Evolutionary conservation across 1,139 yeast species (phyloP).

Genomic region (Scheffersomyces parashehatae): DNA sequence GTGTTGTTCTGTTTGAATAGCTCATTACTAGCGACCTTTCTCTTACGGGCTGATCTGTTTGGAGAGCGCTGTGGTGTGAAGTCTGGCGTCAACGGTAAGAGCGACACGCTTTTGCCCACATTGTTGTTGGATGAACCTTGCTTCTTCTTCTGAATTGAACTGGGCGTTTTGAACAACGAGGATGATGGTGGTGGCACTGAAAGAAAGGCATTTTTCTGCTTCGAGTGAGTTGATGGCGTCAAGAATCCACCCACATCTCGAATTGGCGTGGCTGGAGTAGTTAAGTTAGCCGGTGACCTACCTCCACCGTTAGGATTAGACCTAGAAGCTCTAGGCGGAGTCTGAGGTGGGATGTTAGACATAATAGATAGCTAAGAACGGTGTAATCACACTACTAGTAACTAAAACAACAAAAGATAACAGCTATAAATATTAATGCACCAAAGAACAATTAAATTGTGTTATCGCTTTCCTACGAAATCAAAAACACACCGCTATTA

Average conservation of each 20-base stretch:
- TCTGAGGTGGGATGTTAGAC: background rate
- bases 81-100: conserved; percentile 33
- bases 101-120: background rate
- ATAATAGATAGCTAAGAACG: background rate
- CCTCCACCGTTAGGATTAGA: too few relatives aligned
- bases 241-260: conserved; percentile 4
- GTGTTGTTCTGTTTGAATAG: conserved; percentile 11
- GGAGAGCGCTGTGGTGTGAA: conserved; percentile 34
- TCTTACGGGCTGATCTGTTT: conserved; percentile 10
- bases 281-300: background rate
- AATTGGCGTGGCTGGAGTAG: background rate
- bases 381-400: too few relatives aligned
- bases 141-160: conserved; percentile 11
- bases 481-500: too few relatives aligned
- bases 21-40: conserved; percentile 15
- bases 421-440: too few relatives aligned
- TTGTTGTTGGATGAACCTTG: background rate
- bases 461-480: too few relatives aligned
- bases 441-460: too few relatives aligned
- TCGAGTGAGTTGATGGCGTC: conserved; percentile 12
- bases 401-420: too few relatives aligned
- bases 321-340: background rate
- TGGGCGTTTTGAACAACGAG: conserved; percentile 12
- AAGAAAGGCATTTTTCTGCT: conserved; percentile 7
- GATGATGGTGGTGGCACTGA: background rate